Conservation (phyloP, 768 basidiomycete genomes). For the Tulasnella sp. region DNA sequence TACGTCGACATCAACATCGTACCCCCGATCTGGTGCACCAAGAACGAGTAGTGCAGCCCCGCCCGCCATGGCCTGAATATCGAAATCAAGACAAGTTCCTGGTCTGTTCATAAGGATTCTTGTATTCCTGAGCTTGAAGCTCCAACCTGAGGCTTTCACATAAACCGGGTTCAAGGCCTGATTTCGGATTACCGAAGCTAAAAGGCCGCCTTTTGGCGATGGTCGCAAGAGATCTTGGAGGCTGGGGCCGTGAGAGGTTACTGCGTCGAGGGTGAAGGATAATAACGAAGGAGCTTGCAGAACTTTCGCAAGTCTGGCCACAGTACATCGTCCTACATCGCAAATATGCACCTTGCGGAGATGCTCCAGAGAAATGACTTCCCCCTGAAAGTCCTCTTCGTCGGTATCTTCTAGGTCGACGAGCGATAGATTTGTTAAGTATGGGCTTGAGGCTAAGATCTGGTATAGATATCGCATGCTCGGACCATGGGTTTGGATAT, state of each 20-base stretch:
- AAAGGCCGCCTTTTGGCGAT: not conserved
- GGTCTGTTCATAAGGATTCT: not conserved
- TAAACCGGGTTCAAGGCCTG: not conserved
- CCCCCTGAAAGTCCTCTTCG: not conserved
- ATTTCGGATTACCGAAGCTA: not conserved
- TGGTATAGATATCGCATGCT: not conserved
- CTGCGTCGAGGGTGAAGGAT: not conserved
- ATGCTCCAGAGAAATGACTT: not conserved
- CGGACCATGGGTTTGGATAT: not conserved
- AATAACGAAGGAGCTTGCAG: not conserved
- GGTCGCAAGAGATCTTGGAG: not conserved
- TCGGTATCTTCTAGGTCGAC: not conserved
- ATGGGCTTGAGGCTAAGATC: not conserved
- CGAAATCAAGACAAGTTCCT: not conserved
- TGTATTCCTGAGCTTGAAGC: not conserved
- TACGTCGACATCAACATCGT: not conserved
- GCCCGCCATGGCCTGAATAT: not conserved
- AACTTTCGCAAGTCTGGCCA: not conserved
- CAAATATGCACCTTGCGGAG: not conserved
- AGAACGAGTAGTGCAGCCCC: not conserved
- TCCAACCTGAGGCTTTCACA: not conserved
- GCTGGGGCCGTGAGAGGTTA: not conserved
- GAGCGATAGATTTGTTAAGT: not conserved
- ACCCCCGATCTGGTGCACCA: not conserved
- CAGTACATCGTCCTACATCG: not conserved